Evolutionary conservation across 768 basidiomycete species (phyloP).

Genomic region (Strobilomyces dryophilus): DNA sequence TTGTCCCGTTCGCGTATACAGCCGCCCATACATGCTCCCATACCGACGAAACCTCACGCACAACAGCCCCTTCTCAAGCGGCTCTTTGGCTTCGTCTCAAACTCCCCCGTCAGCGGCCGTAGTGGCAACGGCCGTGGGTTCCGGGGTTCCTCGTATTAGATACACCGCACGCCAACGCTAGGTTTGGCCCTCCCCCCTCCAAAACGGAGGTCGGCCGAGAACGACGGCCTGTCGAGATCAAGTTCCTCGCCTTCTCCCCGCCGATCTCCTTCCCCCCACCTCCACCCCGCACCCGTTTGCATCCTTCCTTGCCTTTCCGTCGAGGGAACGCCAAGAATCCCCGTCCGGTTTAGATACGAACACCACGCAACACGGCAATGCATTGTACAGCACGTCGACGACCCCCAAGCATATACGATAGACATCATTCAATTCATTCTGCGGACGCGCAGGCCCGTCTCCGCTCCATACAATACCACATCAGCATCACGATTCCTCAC

Average conservation of each 20-base stretch:
- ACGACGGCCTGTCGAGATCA: slow-evolving; percentile 3
- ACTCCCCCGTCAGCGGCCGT: slow-evolving; percentile 22
- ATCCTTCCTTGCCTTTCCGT: slow-evolving; percentile 8
- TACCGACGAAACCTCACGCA: slow-evolving; percentile 26
- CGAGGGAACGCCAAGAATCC: background rate
- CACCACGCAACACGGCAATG: slow-evolving; percentile 24
- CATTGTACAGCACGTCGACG: slow-evolving; percentile 26
- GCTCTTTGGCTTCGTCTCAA: slow-evolving; percentile 24
- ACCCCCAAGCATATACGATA: slow-evolving; percentile 23
- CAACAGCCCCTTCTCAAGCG: slow-evolving; percentile 30
- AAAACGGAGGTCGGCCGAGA: slow-evolving; percentile 2
- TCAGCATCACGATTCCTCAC: slow-evolving; percentile 9
- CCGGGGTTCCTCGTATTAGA: slow-evolving; percentile 27
- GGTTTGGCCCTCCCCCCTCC: background rate
- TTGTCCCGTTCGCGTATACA: slow-evolving; percentile 6
- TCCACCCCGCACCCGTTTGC: slow-evolving; percentile 6
- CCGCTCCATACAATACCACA: background rate
- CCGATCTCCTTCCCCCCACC: slow-evolving; percentile 11
- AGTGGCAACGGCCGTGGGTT: slow-evolving; percentile 22
- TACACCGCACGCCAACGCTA: background rate
- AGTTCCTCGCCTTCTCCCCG: background rate
- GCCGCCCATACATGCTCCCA: slow-evolving; percentile 26
- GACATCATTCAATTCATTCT: slow-evolving; percentile 16
- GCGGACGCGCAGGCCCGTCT: slow-evolving; percentile 12
- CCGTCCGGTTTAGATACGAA: slow-evolving; percentile 19